Percentiles rank a stretch among this genome's conserved stretches.
These are phyloP conservation scores for Trichoderma sp. DNA, from an alignment of 2,329 filamentous ascomycete genomes.

Conservation along the genomic window DNA sequence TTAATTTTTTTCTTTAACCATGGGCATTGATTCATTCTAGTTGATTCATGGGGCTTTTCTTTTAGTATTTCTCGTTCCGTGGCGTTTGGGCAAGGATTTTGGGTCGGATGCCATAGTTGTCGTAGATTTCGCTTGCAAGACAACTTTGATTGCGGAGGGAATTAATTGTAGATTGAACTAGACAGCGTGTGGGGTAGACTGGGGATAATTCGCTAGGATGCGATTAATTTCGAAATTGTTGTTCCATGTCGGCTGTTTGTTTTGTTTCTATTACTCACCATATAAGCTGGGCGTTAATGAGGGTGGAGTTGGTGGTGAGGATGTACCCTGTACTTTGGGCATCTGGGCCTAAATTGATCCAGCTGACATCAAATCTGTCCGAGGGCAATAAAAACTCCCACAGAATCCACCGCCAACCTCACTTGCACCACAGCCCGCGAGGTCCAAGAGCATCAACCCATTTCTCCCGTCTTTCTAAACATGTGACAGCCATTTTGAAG, in stretches of 20 bases:
- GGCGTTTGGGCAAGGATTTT: neutral
- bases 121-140: neutral
- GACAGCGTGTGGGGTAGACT: neutral
- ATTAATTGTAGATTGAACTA: neutral
- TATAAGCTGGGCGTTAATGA: neutral
- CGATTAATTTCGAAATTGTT: neutral
- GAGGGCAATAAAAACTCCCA: neutral
- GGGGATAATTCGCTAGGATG: neutral
- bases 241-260: neutral
- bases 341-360: neutral
- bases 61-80: neutral
- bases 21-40: neutral
- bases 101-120: neutral
- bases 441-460: neutral
- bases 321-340: neutral
- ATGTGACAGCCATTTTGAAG: constrained; percentile 10
- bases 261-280: neutral
- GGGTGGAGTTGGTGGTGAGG: neutral
- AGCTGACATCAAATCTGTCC: neutral
- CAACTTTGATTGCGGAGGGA: neutral
- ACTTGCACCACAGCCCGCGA: neutral
- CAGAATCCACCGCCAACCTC: neutral
- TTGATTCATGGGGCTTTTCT: neutral
- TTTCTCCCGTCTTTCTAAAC: neutral
- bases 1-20: neutral